A percentile compares a stretch with the other conserved stretches of the same genome.
These are phyloP conservation scores for Hysterangium stoloniferum DNA, from an alignment of 768 basidiomycete genomes.

Conservation along the genomic window DNA sequence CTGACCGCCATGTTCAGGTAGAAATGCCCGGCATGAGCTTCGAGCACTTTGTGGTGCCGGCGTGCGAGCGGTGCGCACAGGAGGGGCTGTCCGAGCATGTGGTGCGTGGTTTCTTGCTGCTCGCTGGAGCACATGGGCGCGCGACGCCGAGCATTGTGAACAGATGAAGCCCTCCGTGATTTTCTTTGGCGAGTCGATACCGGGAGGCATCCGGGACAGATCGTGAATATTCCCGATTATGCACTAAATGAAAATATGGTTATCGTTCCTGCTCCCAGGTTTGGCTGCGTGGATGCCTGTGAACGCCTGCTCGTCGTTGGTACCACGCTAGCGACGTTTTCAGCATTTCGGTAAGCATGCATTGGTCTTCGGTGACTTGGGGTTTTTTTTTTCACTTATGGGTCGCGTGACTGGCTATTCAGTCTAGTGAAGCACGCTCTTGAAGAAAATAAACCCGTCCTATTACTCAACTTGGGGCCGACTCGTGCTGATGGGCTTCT, in stretches of 20 bases:
- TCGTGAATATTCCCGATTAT: conserved; percentile 44
- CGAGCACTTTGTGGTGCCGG: conserved; percentile 69
- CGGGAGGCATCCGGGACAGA: conserved; percentile 49
- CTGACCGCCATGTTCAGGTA: conserved; percentile 39
- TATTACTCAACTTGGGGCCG: conserved; percentile 83
- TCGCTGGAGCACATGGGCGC: background rate
- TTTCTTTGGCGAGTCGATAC: conserved; percentile 89
- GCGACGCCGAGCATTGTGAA: background rate
- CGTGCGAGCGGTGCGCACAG: conserved; percentile 59
- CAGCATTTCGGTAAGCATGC: conserved; percentile 76
- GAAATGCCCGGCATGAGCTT: conserved; percentile 66
- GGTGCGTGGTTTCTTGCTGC: conserved; percentile 31
- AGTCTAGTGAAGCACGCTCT: conserved; percentile 78
- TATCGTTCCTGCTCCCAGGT: conserved; percentile 31
- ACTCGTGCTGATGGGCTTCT: conserved; percentile 65
- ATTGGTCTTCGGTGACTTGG: background rate
- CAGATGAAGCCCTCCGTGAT: conserved; percentile 78
- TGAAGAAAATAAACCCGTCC: conserved; percentile 64
- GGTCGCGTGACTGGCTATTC: background rate
- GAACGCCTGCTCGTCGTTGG: conserved; percentile 76
- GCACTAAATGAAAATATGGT: background rate
- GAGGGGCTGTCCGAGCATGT: conserved; percentile 52
- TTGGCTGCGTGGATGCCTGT: conserved; percentile 45
- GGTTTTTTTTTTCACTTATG: background rate
- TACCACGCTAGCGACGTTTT: conserved; percentile 89